Evolutionary conservation across 1,284 basidiomycete genomes (phyloP).

Genomic region (Veloboletus limbatus): DNA sequence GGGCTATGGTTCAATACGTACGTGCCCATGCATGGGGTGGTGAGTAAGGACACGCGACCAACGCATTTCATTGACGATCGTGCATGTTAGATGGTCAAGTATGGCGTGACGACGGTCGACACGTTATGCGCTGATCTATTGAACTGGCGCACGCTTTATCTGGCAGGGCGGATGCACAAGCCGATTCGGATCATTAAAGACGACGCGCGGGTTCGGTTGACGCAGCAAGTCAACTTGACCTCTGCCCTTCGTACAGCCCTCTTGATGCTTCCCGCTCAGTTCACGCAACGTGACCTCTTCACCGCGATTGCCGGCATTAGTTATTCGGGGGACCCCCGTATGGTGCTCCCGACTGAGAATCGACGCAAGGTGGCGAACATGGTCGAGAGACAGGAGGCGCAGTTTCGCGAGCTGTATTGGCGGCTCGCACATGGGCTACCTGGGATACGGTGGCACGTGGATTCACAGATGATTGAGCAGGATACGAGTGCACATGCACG

Average conservation of each 20-base stretch:
- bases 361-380: constrained; percentile 93
- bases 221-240: constrained; percentile 90
- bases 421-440: constrained; percentile 74
- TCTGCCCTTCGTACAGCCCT: constrained; percentile 86
- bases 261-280: constrained; percentile 67
- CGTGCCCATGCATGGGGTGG: constrained; percentile 79
- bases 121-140: constrained; percentile 86
- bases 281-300: constrained; percentile 83
- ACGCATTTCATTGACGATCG: background rate
- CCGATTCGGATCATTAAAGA: constrained; percentile 87
- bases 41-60: constrained; percentile 44
- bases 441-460: constrained; percentile 65
- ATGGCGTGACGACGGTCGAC: constrained; percentile 94
- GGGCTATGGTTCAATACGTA: constrained; percentile 96
- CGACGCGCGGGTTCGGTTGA: constrained; percentile 84
- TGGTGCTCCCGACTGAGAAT: constrained; percentile 94
- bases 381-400: constrained; percentile 75
- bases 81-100: constrained; percentile 79
- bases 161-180: constrained; percentile 97
- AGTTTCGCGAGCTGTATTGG: constrained; percentile 88
- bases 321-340: constrained; percentile 91
- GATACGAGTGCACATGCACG: constrained; percentile 64
- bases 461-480: constrained; percentile 59
- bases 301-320: constrained; percentile 83
- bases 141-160: constrained; percentile 92